Evolutionary conservation across 2,329 filamentous ascomycete genomes (phyloP).

Genomic region (Hypoxylon sp.): DNA sequence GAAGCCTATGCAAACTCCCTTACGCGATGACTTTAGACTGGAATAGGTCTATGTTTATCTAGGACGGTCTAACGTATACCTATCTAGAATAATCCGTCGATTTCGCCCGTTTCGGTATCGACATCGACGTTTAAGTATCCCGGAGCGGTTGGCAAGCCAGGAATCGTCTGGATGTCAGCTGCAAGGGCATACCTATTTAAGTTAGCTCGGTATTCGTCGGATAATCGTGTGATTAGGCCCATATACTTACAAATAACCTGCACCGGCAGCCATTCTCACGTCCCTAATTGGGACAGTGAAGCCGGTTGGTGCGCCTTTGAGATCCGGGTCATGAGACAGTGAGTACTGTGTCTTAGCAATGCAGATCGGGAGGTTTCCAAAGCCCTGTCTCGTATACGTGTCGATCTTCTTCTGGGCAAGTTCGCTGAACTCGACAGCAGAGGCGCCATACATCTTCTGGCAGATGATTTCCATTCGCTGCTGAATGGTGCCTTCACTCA

Average conservation of each 20-base stretch:
- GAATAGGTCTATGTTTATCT: slow-evolving; percentile 19
- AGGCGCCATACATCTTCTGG: slow-evolving; percentile 94
- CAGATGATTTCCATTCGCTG: slow-evolving; percentile 93
- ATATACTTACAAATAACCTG: slow-evolving; percentile 83
- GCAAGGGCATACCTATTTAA: slow-evolving; percentile 83
- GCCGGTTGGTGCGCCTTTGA: slow-evolving; percentile 95
- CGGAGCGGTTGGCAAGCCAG: slow-evolving; percentile 92
- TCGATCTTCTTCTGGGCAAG: slow-evolving; percentile 97
- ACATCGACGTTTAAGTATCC: slow-evolving; percentile 96
- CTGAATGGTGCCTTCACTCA: slow-evolving; percentile 81
- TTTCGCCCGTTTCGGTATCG: slow-evolving; percentile 85
- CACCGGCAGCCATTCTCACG: slow-evolving; percentile 93
- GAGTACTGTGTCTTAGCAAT: slow-evolving; percentile 99
- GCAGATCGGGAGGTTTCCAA: slow-evolving; percentile 93
- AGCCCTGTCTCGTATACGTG: slow-evolving; percentile 92
- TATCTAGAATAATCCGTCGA: slow-evolving; percentile 87
- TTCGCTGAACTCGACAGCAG: slow-evolving; percentile 91
- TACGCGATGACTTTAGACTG: slow-evolving; percentile 20
- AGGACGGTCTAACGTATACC: not conserved
- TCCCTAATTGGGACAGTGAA: slow-evolving; percentile 97
- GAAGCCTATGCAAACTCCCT: slow-evolving; percentile 28
- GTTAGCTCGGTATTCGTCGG: slow-evolving; percentile 14
- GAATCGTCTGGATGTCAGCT: slow-evolving; percentile 98
- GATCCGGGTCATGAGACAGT: slow-evolving; percentile 88
- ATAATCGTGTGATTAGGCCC: not conserved